phyloP scores from a whole-genome alignment of 345 rosid genomes.

The Populus davidiana region DNA sequence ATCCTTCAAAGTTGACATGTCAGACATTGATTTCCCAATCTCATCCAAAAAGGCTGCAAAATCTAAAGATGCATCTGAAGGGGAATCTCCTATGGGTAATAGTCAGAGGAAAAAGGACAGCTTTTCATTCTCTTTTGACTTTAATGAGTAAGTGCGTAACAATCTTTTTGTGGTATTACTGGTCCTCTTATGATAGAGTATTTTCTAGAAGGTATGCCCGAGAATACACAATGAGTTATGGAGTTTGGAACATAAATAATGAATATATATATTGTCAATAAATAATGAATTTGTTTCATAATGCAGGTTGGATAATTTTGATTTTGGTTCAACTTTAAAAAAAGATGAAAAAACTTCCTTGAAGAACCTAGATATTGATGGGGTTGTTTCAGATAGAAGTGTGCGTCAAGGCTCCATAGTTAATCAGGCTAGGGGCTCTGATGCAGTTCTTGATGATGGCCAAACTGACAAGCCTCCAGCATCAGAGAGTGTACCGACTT shows the following conservation, averaged over 20 bases:
- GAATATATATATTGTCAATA: no score
- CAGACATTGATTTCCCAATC: slow-evolving; percentile 75
- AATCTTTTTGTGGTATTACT: slow-evolving; percentile 6
- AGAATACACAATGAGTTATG: not conserved
- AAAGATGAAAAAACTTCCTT: slow-evolving; percentile 35
- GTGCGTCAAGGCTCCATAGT: slow-evolving; percentile 32
- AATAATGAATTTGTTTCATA: slow-evolving; percentile 13
- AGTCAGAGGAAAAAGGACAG: slow-evolving; percentile 38
- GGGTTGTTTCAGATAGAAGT: slow-evolving; percentile 28
- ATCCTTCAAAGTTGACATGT: slow-evolving; percentile 71
- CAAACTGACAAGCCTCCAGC: slow-evolving; percentile 21
- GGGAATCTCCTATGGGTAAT: slow-evolving; percentile 37
- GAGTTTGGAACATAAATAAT: slow-evolving; percentile 15
- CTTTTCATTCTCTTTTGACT: slow-evolving; percentile 71
- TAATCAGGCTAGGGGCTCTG: slow-evolving; percentile 15
- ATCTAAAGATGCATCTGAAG: slow-evolving; percentile 49
- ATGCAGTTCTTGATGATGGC: slow-evolving; percentile 16
- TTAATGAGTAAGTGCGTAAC: slow-evolving; percentile 50
- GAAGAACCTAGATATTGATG: slow-evolving; percentile 33
- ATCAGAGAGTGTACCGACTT: slow-evolving; percentile 23
- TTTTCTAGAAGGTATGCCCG: not conserved
- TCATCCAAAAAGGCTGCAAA: slow-evolving; percentile 49
- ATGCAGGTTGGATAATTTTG: slow-evolving; percentile 58
- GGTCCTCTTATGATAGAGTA: not conserved
- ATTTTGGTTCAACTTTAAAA: slow-evolving; percentile 39